These are phyloP conservation scores for Vitis hybrid DNA, from an alignment of 177 flowering plant species.

Conservation along the genomic window DNA sequence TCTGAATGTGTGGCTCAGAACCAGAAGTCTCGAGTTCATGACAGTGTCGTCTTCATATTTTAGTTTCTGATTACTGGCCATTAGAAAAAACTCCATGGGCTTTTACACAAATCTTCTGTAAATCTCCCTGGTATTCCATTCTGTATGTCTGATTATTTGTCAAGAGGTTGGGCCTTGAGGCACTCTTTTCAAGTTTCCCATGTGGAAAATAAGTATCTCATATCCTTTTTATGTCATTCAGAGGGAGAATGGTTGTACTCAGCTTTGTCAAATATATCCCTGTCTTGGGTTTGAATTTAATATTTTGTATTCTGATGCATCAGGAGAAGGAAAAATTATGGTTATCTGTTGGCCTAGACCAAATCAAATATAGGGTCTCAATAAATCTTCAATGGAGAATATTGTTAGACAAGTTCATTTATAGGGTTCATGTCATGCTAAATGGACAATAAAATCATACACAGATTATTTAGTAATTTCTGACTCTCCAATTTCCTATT, in stretches of 20 bases:
- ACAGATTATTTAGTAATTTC: too few species aligned
- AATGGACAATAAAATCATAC: too few species aligned
- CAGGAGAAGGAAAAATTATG: too few species aligned
- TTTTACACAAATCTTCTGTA: conserved; percentile 21
- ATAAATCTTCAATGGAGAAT: too few species aligned
- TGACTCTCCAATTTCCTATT: too few species aligned
- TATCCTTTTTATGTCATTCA: not conserved
- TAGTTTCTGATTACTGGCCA: conserved; percentile 25
- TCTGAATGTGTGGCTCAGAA: conserved; percentile 99
- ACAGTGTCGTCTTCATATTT: conserved; percentile 96
- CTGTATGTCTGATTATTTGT: not conserved
- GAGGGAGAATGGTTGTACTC: not conserved
- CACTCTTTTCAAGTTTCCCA: conserved; percentile 1
- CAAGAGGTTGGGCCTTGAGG: conserved; percentile 8
- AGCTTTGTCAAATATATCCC: not conserved
- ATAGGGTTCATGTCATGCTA: too few species aligned
- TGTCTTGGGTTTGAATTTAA: not conserved
- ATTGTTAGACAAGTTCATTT: too few species aligned
- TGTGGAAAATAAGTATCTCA: conserved; percentile 3
- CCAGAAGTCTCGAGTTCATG: conserved; percentile 96
- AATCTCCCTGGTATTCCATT: conserved; percentile 4
- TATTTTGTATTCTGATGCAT: not conserved
- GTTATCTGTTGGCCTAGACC: too few species aligned
- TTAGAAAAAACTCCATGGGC: not conserved
- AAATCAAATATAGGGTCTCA: too few species aligned